Evolutionary conservation across 805 yeast genomes (phyloP).

Genomic region (Sugiyamaella lignohabitans): DNA sequence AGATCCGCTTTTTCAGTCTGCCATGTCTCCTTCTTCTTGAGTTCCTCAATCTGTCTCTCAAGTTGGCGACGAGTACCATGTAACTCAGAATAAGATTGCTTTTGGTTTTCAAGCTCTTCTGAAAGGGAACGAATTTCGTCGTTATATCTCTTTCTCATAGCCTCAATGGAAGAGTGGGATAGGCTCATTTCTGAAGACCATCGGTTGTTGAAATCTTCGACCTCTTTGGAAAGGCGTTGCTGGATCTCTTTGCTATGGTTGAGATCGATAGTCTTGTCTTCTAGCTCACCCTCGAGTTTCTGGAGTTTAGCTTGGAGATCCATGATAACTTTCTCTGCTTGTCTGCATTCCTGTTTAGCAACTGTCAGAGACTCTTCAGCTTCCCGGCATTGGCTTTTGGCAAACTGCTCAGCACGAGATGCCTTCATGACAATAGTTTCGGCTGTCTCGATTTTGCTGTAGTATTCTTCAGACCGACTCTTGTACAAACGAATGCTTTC

Average conservation of each 20-base stretch:
- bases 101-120: slow-evolving; percentile 23
- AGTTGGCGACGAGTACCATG: slow-evolving; percentile 39
- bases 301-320: slow-evolving; percentile 46
- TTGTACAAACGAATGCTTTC: slow-evolving; percentile 57
- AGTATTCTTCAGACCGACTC: slow-evolving; percentile 66
- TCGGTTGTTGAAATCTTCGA: slow-evolving; percentile 46
- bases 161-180: slow-evolving; percentile 45
- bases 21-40: slow-evolving; percentile 7
- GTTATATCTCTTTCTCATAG: slow-evolving; percentile 24
- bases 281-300: slow-evolving; percentile 48
- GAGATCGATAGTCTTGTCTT: slow-evolving; percentile 52
- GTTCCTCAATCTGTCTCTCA: slow-evolving; percentile 24
- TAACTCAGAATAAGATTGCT: slow-evolving; percentile 52
- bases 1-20: slow-evolving; percentile 13
- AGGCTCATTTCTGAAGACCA: slow-evolving; percentile 64
- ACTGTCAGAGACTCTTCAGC: slow-evolving; percentile 41
- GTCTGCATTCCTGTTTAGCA: slow-evolving; percentile 44
- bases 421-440: slow-evolving; percentile 65
- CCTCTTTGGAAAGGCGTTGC: slow-evolving; percentile 49
- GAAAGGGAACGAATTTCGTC: slow-evolving; percentile 27
- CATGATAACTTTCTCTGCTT: slow-evolving; percentile 47
- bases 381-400: slow-evolving; percentile 49
- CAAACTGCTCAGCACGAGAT: slow-evolving; percentile 51
- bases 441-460: slow-evolving; percentile 65
- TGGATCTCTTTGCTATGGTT: slow-evolving; percentile 44